Evolutionary conservation across 169 alveolate species (phyloP), one percentile per base, ranked within the genome.

Genomic region (Babesia gibsoni): DNA sequence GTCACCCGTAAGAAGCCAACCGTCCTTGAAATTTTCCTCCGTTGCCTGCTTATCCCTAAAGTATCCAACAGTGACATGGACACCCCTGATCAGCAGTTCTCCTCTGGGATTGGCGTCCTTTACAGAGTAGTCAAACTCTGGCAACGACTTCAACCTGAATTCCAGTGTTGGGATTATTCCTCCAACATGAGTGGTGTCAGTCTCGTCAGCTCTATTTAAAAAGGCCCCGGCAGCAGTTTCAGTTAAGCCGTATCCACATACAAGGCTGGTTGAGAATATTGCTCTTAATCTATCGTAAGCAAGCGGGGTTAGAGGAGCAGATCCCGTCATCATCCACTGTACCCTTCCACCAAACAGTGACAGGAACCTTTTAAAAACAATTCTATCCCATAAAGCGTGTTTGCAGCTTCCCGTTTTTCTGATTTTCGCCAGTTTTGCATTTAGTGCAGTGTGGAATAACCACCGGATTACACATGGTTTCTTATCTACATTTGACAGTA

Each of bases 1-100:
- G 73, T 95, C 98, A 18, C 98, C 98, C 18, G 98, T 94, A 35
- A 88, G 90, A 41, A 94, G 65, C 88, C 97, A 95, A 20, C 94
- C 98, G 57, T 83, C 82, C 61, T 88, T 94, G 48, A 95, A 82
- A 5, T 94, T 80, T 41, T 92, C 95, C 18, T 52, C 73, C 7
- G 96, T 95, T 52, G 90, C 85, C 37, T 90, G 91, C 30, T 84
- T 90, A 64, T 92, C 88, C 73, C 92, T 86, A 74, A 83, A 93
- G 82, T 95, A 95, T 2, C 97, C 98, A 22, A 52, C 61, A 65
- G 90, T 89, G 18, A 95, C 77, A 29, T 91, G 50, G 35, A 72
- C 58, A 4, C 98, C 98, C 65, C 94, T 85, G 36, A 91, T 66
- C 63, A 88, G 43, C 37, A 88, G 65, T 41, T 88, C 93, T 2